These are phyloP conservation scores for Leptoxyphium fumago DNA, from an alignment of 2,329 filamentous ascomycete species.

Conservation along the genomic window DNA sequence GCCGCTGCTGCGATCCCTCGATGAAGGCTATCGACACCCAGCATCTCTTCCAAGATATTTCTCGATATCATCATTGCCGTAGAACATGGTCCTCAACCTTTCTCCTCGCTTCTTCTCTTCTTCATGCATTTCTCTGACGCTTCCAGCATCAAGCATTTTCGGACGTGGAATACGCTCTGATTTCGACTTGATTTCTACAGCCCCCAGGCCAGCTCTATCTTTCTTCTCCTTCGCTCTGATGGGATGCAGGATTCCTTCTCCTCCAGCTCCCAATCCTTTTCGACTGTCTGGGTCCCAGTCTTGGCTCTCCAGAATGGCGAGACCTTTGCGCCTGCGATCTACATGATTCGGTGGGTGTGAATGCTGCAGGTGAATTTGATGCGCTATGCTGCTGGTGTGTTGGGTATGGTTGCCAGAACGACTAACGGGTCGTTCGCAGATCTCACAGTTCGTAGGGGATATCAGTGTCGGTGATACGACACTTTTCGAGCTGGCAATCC, in stretches of 20 bases:
- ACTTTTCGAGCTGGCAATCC: background rate
- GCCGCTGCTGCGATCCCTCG: too few species aligned
- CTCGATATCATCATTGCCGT: slow-evolving; percentile 59
- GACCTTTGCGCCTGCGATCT: slow-evolving; percentile 54
- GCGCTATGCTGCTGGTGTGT: slow-evolving; percentile 51
- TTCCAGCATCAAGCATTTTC: background rate
- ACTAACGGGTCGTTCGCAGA: slow-evolving; percentile 23
- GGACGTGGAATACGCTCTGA: background rate
- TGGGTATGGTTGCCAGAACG: slow-evolving; percentile 9
- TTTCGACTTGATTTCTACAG: slow-evolving; percentile 7
- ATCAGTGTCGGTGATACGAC: background rate
- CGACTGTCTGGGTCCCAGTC: slow-evolving; percentile 65
- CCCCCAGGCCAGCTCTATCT: slow-evolving; percentile 60
- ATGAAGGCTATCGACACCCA: background rate
- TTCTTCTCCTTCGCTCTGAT: slow-evolving; percentile 59
- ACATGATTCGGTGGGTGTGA: slow-evolving; percentile 59
- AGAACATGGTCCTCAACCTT: slow-evolving; percentile 52
- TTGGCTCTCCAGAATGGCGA: slow-evolving; percentile 48
- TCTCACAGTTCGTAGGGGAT: slow-evolving; percentile 9
- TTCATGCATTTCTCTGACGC: background rate
- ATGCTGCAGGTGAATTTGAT: slow-evolving; percentile 55
- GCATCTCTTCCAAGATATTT: slow-evolving; percentile 45
- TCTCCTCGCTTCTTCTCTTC: slow-evolving; percentile 16
- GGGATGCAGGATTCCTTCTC: slow-evolving; percentile 58
- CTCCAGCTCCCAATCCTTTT: slow-evolving; percentile 53